Base-by-base conservation (phyloP, 2,329 filamentous ascomycete species). In the Remersonia thermophila region DNA sequence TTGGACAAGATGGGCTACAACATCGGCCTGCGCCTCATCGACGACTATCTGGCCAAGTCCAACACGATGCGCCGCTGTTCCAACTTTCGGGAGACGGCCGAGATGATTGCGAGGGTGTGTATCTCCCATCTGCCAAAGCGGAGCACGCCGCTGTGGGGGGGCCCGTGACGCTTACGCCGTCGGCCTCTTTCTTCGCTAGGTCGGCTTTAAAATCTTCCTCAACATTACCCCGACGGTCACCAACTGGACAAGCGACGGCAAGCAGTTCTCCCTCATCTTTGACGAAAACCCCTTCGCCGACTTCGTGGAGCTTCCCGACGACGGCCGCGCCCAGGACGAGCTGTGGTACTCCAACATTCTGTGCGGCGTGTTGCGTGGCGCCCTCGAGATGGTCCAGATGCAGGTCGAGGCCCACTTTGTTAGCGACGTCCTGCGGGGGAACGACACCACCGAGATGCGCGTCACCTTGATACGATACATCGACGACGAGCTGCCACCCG, bases 1-100 rank as follows among this genome's bases (percentile, higher is more conserved):
- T 72, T 98, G 30, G 91, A 98, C 56, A 93, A 89, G 63, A 98
- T 98, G 91, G 91, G 91, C 37, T 95, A 96, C 65, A 96, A 96
- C 54, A 98, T 98, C 46, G 91, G 91, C 18, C 69, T 96, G 54
- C 83, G 91, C 27, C 64, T 98, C 47, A 95, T 98, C 49, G 91
- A 98, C 52, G 91, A 98, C 61, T 98, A 95, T 54, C 76, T 98
- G 13, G 91, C 91, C 51, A 96, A 95, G 60, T 91, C 86, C 4
- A 89, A 85, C 50, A 85, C 83, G 2, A 80, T 80, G 72, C 83
- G 85, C 49, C 73, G 86, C 46, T 98, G 91, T 60, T 71, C 76
- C 49, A 96, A 91, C 63, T 95, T 98, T 55, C 74, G 83, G 40
- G 91, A 98, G 58, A 96, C 91, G 6, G 89, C 91, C 28, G 91